Conservation (phyloP, 225 moss, liverwort and hornwort species). For the Asterella californica region DNA sequence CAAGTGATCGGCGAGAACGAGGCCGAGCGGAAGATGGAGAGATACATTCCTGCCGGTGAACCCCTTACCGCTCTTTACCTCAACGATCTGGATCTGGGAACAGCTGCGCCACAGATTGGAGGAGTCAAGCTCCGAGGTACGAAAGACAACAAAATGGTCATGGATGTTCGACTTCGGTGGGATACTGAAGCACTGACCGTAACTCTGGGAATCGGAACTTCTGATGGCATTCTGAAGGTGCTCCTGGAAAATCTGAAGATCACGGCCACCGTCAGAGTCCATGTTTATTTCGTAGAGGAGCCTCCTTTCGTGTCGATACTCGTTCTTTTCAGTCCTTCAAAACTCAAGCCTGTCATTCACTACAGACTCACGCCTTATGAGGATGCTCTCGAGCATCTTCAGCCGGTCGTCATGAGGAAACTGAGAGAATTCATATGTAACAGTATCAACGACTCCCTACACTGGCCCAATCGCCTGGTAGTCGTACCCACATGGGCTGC, state of each 20-base stretch:
- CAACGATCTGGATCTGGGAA: constrained; percentile 33
- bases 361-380: constrained; percentile 16
- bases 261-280: constrained; percentile 14
- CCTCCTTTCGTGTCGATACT: constrained; percentile 30
- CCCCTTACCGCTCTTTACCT: constrained; percentile 26
- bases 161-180: constrained; percentile 29
- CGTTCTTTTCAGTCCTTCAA: constrained; percentile 19
- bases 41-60: constrained; percentile 31
- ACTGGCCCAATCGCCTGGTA: constrained; percentile 44
- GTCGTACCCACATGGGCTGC: constrained; percentile 3
- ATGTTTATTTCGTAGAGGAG: constrained; percentile 26
- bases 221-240: constrained; percentile 23
- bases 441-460: constrained; percentile 23
- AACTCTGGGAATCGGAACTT: constrained; percentile 34
- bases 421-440: constrained; percentile 15
- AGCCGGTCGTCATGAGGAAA: constrained; percentile 12
- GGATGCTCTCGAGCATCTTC: constrained; percentile 7
- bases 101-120: constrained; percentile 23
- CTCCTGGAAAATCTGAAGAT: constrained; percentile 27
- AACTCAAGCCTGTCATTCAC: constrained; percentile 25
- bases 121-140: constrained; percentile 33
- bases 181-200: constrained; percentile 19
- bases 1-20: constrained; percentile 34
- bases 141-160: constrained; percentile 27
- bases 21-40: constrained; percentile 25